Base-by-base conservation (phyloP, 345 rosid species). In the Populus davidiana region DNA sequence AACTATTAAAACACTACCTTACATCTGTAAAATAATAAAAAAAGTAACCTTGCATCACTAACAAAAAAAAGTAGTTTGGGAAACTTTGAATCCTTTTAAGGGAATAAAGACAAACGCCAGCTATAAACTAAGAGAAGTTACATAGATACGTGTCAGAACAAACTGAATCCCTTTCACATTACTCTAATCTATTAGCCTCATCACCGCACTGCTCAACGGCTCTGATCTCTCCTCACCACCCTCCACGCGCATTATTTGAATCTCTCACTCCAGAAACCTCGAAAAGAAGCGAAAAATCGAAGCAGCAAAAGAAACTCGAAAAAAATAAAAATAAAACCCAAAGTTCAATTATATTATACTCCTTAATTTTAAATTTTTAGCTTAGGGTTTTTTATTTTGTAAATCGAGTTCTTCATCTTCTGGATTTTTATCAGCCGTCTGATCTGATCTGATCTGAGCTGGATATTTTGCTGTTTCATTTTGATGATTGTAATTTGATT, bases 371-470 rank as follows among this genome's bases (percentile, higher is more conserved):
- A 12, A 67, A n/a, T 12, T 18, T 5, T 2, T 14, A 31, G 14
- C 71, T 35, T 77, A 44, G 83, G 75, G 63, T 75, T 82, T 80
- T 78, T 43, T 21, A 71, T 18, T 71, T 31, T 5, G 5, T 27
- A 31, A 10, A 73, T 75, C 68, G 71, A 56, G 76, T 43, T 65
- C 12, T 21, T 62, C 25, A 1, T 33, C 18, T 6, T 64, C 13
- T 62, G 50, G 29, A 8, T 39, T 9, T n/a, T 61, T 67, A 14
- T 16, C 2, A 20, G 70, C 64, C 3, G 74, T 68, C 29, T 69
- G 79, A 84, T 86, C 85, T 73, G 74, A 73, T 79, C 75, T 63
- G 54, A 83, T 86, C 85, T 73, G 74, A 73, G 77, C 75, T 67
- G 54, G 76, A 41, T 23, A 68, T 13, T 85, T 75, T 64, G 31